These are phyloP conservation scores for Nemania abortiva DNA, from an alignment of 2,329 filamentous ascomycete genomes.

Conservation along the genomic window DNA sequence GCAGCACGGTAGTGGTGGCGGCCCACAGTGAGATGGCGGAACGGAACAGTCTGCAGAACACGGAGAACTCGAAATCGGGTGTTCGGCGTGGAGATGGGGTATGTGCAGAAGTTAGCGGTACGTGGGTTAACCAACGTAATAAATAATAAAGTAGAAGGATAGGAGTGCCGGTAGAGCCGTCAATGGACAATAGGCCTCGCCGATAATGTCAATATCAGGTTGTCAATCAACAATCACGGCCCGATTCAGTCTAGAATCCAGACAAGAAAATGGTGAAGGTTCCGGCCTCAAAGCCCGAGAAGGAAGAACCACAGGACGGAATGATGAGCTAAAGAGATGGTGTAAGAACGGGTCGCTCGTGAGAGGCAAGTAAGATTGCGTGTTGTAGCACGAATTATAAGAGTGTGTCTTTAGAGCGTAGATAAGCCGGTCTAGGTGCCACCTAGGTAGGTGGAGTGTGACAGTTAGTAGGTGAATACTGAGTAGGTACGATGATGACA, in stretches of 20 bases:
- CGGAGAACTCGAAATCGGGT: constrained; percentile 20
- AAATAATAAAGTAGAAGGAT: not conserved
- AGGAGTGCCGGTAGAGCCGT: not conserved
- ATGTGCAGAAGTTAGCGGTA: constrained; percentile 23
- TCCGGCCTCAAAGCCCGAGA: not conserved
- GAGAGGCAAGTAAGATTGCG: not conserved
- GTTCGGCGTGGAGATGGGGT: constrained; percentile 7
- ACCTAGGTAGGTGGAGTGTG: constrained; percentile 10
- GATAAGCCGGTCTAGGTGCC: constrained; percentile 19
- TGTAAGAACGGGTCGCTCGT: not conserved
- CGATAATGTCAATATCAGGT: constrained; percentile 8
- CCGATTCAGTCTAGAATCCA: not conserved
- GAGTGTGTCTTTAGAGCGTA: not conserved
- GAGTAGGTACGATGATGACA: constrained; percentile 24
- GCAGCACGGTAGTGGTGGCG: constrained; percentile 22
- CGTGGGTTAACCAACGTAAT: constrained; percentile 3
- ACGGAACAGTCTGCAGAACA: constrained; percentile 28
- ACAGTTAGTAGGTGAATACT: not conserved
- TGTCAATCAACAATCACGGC: constrained; percentile 2
- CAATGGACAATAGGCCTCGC: constrained; percentile 1
- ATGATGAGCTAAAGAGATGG: constrained; percentile 8
- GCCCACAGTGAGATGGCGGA: constrained; percentile 21
- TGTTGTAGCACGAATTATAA: not conserved
- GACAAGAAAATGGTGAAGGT: not conserved
- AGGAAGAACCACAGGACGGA: not conserved